Evolutionary conservation across 805 yeast species (phyloP), one percentile per base, ranked within the genome.

Genomic region (Pichia californica): DNA sequence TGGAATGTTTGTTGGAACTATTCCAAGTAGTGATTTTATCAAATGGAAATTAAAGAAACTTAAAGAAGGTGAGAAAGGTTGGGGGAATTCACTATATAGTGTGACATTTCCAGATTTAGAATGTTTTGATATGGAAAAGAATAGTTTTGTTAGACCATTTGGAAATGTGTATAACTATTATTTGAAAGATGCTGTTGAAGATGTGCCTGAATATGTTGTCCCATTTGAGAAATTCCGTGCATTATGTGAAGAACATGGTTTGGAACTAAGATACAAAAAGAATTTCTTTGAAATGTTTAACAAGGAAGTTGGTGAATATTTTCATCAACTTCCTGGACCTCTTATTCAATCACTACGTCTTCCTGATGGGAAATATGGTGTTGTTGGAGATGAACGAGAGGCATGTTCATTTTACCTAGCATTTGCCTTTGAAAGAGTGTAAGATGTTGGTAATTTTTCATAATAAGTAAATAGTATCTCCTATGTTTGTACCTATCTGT

Each of bases 171-270:
- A 93, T 62, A 77, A 76, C 42, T 93, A 85, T 59, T 86, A 70
- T 65, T 67, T 93, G 46, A 80, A 80, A 51, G 99, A 93, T 66
- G 99, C 99, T 0, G 91, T 93, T 38, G 96, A 88, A 49, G 82
- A 93, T 55, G 96, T 93, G 20, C 98, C 98, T 0, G 99, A 93
- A 58, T 93, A 84, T 56, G 94, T 93, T 6, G 96, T 93, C 7
- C 98, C 97, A 1, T 88, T 93, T 63, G 97, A 91, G 56, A 76
- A 81, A 1, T 76, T 93, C 45, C 73, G 95, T 61, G 77, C 82
- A 44, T 65, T 91, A 43, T 94, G 96, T 35, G 87, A 82, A 57
- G 94, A 88, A 46, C 85, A 79, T 60, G 87, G 87, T 13, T 63
- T 91, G 49, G 82, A 79, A 44, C 64, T 93, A 46, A 74, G 81